Evolutionary conservation across 345 rosid species (phyloP).

Genomic region (Salix suchowensis): DNA sequence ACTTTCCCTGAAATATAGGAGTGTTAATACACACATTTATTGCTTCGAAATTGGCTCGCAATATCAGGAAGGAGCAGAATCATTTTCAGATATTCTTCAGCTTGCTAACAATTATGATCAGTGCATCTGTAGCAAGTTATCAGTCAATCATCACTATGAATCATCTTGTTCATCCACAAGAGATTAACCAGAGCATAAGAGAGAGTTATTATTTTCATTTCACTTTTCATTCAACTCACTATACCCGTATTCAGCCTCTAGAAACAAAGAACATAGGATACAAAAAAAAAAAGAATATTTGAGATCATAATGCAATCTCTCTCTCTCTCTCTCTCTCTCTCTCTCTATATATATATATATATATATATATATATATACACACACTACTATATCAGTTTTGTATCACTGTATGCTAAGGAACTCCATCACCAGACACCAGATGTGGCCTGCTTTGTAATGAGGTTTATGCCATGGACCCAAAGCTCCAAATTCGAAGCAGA

Average conservation of each 20-base stretch:
- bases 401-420: neutral
- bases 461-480: conserved; percentile 28
- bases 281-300: neutral
- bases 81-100: no score
- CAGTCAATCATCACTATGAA: neutral
- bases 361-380: neutral
- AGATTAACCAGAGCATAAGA: neutral
- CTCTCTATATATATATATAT: no score
- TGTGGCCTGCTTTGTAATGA: conserved; percentile 22
- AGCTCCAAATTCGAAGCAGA: conserved; percentile 14
- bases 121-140: neutral
- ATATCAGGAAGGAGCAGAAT: no score
- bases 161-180: neutral
- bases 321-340: neutral
- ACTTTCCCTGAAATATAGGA: no score
- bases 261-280: neutral
- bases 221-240: neutral
- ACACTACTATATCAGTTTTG: neutral
- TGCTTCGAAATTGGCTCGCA: no score
- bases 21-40: no score
- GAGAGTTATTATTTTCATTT: neutral
- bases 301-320: neutral
- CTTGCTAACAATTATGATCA: no score
- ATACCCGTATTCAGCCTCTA: neutral
- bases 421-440: conserved; percentile 6